A percentile compares a stretch with the other conserved stretches of the same genome.
phyloP scores from a whole-genome alignment of 202 grass and related monocot genomes.

The Elaeis oleifera region DNA sequence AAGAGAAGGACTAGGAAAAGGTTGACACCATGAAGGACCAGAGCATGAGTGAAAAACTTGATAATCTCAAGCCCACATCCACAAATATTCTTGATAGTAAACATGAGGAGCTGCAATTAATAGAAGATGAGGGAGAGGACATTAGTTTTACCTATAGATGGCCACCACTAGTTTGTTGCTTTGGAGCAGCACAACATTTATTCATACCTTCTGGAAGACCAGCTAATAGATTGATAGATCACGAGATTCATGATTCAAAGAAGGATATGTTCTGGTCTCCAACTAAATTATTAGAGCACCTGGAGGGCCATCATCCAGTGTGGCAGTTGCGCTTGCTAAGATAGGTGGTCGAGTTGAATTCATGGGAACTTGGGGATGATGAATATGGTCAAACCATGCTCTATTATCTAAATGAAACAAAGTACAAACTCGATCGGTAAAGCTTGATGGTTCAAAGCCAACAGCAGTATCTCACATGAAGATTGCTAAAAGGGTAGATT shows the following conservation, averaged over 20 bases:
- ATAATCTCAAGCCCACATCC: conserved; percentile 4
- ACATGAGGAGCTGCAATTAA: conserved; percentile 30
- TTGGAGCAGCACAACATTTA: conserved; percentile 51
- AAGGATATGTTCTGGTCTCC: conserved; percentile 61
- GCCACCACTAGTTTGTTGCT: conserved; percentile 59
- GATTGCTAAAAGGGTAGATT: conserved; percentile 28
- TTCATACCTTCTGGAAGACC: conserved; percentile 66
- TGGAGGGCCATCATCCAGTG: conserved; percentile 59
- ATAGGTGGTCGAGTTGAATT: conserved; percentile 52
- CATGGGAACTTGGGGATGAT: conserved; percentile 82
- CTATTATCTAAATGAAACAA: conserved; percentile 54
- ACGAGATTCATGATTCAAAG: conserved; percentile 31
- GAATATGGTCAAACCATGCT: conserved; percentile 61
- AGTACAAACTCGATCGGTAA: conserved; percentile 62
- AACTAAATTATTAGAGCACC: conserved; percentile 54
- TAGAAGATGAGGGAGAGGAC: conserved; percentile 33
- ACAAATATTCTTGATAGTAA: conserved; percentile 27
- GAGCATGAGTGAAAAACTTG: conserved; percentile 11
- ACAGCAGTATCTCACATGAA: conserved; percentile 55
- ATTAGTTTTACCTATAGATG: conserved; percentile 28
- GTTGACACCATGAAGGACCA: conserved; percentile 20
- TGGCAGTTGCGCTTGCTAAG: conserved; percentile 53
- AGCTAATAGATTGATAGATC: conserved; percentile 56
- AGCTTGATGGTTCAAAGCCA: conserved; percentile 34
- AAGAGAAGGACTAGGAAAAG: conserved; percentile 51